Evolutionary conservation across 345 rosid species (phyloP).

Genomic region (Crucihimalaya himalaica): DNA sequence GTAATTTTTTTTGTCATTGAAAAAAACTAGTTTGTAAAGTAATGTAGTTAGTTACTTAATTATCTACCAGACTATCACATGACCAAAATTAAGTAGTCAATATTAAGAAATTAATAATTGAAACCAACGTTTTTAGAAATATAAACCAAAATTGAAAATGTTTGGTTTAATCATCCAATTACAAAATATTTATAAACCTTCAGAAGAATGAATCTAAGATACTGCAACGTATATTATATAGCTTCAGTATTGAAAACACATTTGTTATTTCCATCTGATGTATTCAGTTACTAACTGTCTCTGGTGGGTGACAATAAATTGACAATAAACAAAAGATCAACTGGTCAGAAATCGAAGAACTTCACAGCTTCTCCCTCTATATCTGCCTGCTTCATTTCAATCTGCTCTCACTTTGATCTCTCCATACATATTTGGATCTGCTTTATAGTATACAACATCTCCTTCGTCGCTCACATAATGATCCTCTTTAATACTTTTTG

Average conservation of each 20-base stretch:
- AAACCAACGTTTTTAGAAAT: not conserved
- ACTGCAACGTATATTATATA: not conserved
- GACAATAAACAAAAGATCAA: conserved; percentile 26
- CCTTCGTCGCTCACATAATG: conserved; percentile 78
- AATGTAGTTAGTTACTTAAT: not conserved
- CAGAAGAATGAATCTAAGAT: conserved; percentile 17
- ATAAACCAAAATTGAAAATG: not conserved
- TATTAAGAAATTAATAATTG: too few relatives aligned
- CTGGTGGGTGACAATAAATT: conserved; percentile 14
- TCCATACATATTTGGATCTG: conserved; percentile 50
- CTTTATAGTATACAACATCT: conserved; percentile 69
- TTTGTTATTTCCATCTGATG: conserved; percentile 26
- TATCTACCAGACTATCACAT: not conserved
- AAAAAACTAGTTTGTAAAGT: not conserved
- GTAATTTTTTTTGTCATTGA: not conserved
- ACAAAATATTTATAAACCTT: conserved; percentile 12
- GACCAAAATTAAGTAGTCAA: not conserved
- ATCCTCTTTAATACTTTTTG: conserved; percentile 65
- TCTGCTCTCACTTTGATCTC: conserved; percentile 31
- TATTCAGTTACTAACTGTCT: conserved; percentile 26
- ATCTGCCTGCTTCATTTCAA: conserved; percentile 37
- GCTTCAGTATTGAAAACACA: conserved; percentile 28
- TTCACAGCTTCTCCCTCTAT: conserved; percentile 21
- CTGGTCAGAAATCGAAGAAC: conserved; percentile 14
- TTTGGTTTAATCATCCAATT: conserved; percentile 1